These are phyloP conservation scores for Yueomyces sinensis DNA, from an alignment of 805 yeast species.

Conservation along the genomic window DNA sequence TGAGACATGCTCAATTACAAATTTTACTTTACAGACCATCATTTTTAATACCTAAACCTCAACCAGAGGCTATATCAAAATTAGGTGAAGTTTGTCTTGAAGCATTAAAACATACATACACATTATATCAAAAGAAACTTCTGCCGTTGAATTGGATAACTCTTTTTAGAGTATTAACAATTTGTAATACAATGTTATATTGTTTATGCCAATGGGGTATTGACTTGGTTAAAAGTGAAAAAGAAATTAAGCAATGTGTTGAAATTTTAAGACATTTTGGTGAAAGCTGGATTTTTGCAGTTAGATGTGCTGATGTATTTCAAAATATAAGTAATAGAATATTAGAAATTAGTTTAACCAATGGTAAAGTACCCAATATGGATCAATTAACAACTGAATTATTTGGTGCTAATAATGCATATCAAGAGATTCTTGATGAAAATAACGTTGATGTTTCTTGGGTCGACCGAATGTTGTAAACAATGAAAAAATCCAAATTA, in stretches of 20 bases:
- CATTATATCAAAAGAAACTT: conserved; percentile 29
- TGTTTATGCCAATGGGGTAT: conserved; percentile 35
- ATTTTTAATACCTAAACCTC: conserved; percentile 33
- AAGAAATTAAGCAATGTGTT: conserved; percentile 32
- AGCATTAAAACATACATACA: conserved; percentile 33
- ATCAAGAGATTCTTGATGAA: conserved; percentile 33
- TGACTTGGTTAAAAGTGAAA: conserved; percentile 32
- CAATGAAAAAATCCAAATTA: no score
- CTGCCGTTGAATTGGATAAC: conserved; percentile 41
- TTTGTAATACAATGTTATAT: conserved; percentile 34
- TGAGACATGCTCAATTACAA: conserved; percentile 34
- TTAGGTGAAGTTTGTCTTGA: conserved; percentile 34
- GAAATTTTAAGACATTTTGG: conserved; percentile 35
- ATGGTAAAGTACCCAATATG: conserved; percentile 28
- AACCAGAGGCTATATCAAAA: conserved; percentile 27
- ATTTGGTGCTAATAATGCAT: conserved; percentile 32
- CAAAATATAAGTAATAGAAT: conserved; percentile 31
- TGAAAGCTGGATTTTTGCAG: conserved; percentile 35
- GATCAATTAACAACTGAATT: conserved; percentile 29
- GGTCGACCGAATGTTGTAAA: conserved; percentile 26
- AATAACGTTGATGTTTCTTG: conserved; percentile 34
- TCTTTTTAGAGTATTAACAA: conserved; percentile 31
- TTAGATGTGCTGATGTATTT: conserved; percentile 31
- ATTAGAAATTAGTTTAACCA: conserved; percentile 30
- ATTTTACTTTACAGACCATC: conserved; percentile 38